Percentiles rank a stretch among this genome's conserved stretches.
phyloP scores from a whole-genome alignment of 495 filamentous ascomycete genomes.

The Schizothecium vesticola region DNA sequence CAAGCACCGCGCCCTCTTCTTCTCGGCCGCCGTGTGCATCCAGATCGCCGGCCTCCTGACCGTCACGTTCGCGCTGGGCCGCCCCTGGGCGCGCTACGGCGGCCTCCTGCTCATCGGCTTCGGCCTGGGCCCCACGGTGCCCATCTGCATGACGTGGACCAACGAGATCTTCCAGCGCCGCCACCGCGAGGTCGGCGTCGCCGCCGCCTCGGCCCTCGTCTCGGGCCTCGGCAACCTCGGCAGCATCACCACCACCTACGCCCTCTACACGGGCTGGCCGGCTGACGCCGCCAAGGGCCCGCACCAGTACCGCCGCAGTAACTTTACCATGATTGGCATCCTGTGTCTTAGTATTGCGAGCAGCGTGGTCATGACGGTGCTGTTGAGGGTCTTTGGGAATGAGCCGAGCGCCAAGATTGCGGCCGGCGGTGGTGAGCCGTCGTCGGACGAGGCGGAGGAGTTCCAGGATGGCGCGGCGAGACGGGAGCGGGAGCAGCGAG shows the following conservation, averaged over 20 bases:
- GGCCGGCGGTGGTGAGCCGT: conserved; percentile 31
- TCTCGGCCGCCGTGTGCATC: conserved; percentile 63
- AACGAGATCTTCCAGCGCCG: conserved; percentile 84
- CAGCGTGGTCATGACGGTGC: conserved; percentile 59
- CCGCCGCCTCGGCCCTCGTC: conserved; percentile 80
- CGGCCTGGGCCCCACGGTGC: conserved; percentile 85
- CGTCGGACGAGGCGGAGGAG: conserved; percentile 42
- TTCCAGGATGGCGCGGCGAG: conserved; percentile 66
- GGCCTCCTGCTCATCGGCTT: conserved; percentile 89
- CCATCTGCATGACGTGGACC: conserved; percentile 90
- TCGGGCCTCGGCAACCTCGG: conserved; percentile 82
- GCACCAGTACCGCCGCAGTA: conserved; percentile 74
- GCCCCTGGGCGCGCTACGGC: conserved; percentile 80
- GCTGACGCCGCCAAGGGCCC: conserved; percentile 61
- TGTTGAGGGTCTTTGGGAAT: conserved; percentile 59
- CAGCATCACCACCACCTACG: conserved; percentile 81
- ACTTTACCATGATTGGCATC: conserved; percentile 83
- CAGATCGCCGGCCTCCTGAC: conserved; percentile 80
- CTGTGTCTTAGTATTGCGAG: conserved; percentile 69
- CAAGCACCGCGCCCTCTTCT: conserved; percentile 76
- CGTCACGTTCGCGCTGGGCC: conserved; percentile 65
- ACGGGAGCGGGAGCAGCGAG: conserved; percentile 62
- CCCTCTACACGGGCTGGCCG: conserved; percentile 80
- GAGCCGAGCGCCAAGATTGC: conserved; percentile 40
- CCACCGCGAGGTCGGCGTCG: conserved; percentile 87